Evolutionary conservation across 257 asterid genomes (phyloP).

Genomic region (Solanum megistacrolobum): DNA sequence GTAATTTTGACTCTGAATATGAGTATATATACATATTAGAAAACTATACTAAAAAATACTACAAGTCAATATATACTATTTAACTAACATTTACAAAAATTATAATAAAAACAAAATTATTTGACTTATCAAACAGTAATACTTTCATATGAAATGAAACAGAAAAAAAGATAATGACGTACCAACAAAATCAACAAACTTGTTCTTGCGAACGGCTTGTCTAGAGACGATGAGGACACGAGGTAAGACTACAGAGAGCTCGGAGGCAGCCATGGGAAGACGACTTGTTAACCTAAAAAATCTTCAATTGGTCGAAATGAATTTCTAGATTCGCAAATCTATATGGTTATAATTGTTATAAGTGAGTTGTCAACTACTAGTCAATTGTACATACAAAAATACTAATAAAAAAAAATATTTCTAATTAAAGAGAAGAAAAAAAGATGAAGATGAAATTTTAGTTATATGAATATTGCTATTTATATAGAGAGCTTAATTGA

Average conservation of each 20-base stretch:
- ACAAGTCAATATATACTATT: no score
- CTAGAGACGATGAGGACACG: slow-evolving; percentile 56
- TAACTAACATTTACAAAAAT: background rate
- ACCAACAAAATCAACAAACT: slow-evolving; percentile 61
- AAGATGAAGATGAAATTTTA: background rate
- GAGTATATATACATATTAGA: background rate
- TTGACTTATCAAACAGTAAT: background rate
- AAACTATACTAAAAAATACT: no score
- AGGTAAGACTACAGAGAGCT: slow-evolving; percentile 41
- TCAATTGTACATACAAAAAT: background rate
- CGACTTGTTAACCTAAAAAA: background rate
- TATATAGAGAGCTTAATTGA: background rate
- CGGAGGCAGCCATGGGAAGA: slow-evolving; percentile 26
- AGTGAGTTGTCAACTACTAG: background rate
- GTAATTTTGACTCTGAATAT: background rate
- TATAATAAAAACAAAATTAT: background rate
- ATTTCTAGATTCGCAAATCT: background rate
- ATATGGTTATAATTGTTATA: background rate
- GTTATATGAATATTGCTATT: background rate
- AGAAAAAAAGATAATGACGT: background rate
- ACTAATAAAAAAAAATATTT: background rate
- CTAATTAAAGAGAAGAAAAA: background rate
- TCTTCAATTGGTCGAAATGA: background rate
- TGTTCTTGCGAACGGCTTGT: slow-evolving; percentile 54
- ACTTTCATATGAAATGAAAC: background rate